Evolutionary conservation across 129 eudicot species (phyloP).

Genomic region (Artemisia tridentata): DNA sequence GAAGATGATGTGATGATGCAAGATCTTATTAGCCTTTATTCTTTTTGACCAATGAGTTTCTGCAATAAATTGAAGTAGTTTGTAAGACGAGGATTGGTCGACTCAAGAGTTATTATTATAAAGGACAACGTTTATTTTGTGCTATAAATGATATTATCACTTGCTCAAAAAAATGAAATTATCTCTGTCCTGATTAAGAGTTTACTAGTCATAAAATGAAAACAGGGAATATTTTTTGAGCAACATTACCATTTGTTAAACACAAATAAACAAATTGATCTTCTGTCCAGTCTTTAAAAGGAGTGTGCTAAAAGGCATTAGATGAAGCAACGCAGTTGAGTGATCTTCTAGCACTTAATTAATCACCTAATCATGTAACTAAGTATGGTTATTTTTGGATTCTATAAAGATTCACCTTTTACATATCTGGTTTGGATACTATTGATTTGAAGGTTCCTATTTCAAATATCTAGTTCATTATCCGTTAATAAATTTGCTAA

Average conservation of each 20-base stretch:
- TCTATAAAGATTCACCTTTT: neutral
- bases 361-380: neutral
- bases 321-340: neutral
- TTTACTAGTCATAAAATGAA: conserved; percentile 15
- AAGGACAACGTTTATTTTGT: neutral
- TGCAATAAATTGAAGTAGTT: conserved; percentile 32
- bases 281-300: neutral
- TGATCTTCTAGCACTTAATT: neutral
- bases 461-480: neutral
- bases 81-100: conserved; percentile 18
- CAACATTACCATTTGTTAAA: conserved; percentile 10
- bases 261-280: neutral
- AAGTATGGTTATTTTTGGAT: neutral
- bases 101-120: conserved; percentile 23
- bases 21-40: conserved; percentile 21
- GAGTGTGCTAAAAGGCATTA: neutral
- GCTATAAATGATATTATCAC: neutral
- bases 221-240: conserved; percentile 4
- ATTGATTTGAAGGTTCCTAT: neutral
- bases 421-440: neutral
- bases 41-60: conserved; percentile 29
- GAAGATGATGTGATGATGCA: conserved; percentile 21
- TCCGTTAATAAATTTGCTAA: conserved; percentile 3
- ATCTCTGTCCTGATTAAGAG: neutral
- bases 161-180: too few species aligned